Percentiles rank a stretch among this genome's conserved stretches.
Evolutionary conservation across 306 rosid species (phyloP).

Genomic region (Castanea mollissima): DNA sequence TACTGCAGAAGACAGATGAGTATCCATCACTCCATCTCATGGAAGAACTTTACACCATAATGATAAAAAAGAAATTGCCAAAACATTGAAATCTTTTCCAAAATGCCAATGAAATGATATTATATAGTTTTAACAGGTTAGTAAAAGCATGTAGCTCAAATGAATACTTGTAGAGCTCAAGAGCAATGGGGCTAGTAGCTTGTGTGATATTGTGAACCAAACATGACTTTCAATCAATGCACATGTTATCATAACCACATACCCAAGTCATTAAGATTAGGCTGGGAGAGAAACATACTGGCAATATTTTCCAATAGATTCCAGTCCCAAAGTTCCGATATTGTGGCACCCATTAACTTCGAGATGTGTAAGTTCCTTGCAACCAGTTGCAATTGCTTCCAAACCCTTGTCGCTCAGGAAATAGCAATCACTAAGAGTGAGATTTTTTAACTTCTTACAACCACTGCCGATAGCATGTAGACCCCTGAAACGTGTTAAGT

Average conservation of each 20-base stretch:
- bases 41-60: background rate
- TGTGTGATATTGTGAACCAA: constrained; percentile 1
- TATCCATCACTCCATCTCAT: background rate
- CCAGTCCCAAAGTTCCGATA: constrained; percentile 76
- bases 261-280: constrained; percentile 19
- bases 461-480: constrained; percentile 48
- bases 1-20: no score
- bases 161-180: background rate
- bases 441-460: constrained; percentile 82
- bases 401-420: constrained; percentile 81
- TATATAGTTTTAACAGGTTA: background rate
- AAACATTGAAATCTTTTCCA: background rate
- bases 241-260: constrained; percentile 10
- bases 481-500: constrained; percentile 56
- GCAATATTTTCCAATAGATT: constrained; percentile 87
- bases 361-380: constrained; percentile 87
- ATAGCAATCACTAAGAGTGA: constrained; percentile 84
- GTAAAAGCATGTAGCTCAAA: background rate
- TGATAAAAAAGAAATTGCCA: no score
- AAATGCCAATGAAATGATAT: background rate
- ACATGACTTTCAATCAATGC: constrained; percentile 8
- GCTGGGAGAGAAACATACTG: constrained; percentile 49
- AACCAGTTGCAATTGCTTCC: constrained; percentile 91
- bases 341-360: constrained; percentile 97
- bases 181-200: background rate